A percentile compares a stretch with the other conserved stretches of the same genome.
These are phyloP conservation scores for Cladosporium sp. DNA, from an alignment of 2,329 filamentous ascomycete species.

Conservation along the genomic window DNA sequence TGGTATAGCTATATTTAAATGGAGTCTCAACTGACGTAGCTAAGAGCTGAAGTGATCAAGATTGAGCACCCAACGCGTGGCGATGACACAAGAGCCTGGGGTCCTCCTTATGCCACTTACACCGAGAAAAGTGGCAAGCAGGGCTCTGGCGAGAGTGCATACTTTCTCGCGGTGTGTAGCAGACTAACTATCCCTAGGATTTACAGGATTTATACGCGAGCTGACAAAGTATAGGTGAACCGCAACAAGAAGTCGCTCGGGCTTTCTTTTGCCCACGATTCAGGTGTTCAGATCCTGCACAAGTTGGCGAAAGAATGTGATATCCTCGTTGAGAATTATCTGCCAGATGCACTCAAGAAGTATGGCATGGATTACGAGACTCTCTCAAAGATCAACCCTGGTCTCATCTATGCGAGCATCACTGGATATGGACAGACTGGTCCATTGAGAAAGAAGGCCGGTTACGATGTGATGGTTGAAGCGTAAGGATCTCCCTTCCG, in stretches of 20 bases:
- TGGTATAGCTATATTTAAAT: background rate
- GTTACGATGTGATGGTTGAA: conserved; percentile 99
- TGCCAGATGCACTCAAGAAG: conserved; percentile 83
- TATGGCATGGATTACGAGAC: conserved; percentile 87
- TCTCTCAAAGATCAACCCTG: conserved; percentile 74
- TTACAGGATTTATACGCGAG: background rate
- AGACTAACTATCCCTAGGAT: background rate
- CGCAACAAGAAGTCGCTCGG: conserved; percentile 95
- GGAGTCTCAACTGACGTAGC: background rate
- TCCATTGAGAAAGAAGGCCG: conserved; percentile 78
- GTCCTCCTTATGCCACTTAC: conserved; percentile 86
- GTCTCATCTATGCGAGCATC: conserved; percentile 89
- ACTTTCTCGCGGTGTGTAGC: conserved; percentile 73
- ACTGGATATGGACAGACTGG: conserved; percentile 96
- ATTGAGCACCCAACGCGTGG: conserved; percentile 87
- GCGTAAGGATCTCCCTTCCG: conserved; percentile 44
- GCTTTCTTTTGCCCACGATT: conserved; percentile 80
- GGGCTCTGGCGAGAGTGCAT: conserved; percentile 86
- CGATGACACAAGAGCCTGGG: conserved; percentile 95
- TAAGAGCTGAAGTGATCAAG: conserved; percentile 92
- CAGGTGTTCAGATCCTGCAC: conserved; percentile 83
- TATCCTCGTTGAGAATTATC: conserved; percentile 93
- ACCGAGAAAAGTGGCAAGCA: conserved; percentile 44
- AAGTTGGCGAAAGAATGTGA: conserved; percentile 80
- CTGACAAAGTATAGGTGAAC: conserved; percentile 64